Evolutionary conservation across 2,329 filamentous ascomycete species (phyloP).

Genomic region (Blastomyces silverae): DNA sequence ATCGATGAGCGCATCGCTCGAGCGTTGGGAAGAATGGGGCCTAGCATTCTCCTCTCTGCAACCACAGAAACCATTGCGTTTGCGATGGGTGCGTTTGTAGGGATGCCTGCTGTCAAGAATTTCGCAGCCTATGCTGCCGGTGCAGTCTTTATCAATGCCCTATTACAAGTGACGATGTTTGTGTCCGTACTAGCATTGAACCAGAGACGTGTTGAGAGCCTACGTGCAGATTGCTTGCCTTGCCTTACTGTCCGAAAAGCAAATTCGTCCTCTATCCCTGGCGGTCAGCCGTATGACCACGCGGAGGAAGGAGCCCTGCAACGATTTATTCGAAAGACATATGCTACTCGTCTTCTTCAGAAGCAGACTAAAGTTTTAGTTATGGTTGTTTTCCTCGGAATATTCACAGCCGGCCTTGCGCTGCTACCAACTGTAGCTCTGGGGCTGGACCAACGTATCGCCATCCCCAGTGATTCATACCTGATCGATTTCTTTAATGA

Average conservation of each 20-base stretch:
- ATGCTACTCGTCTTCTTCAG: conserved; percentile 73
- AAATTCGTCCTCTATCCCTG: conserved; percentile 57
- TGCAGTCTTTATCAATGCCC: conserved; percentile 90
- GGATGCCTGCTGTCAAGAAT: conserved; percentile 96
- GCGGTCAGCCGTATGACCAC: conserved; percentile 61
- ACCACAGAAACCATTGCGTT: conserved; percentile 91
- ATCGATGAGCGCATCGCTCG: conserved; percentile 80
- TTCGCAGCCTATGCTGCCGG: conserved; percentile 96
- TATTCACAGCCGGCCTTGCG: conserved; percentile 79
- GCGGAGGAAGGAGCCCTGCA: conserved; percentile 80
- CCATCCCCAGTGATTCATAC: conserved; percentile 88
- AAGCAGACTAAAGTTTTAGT: conserved; percentile 73
- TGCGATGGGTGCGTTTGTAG: conserved; percentile 83
- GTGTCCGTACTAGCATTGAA: conserved; percentile 86
- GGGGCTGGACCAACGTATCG: conserved; percentile 88
- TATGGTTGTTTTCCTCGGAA: conserved; percentile 72
- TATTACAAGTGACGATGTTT: conserved; percentile 97
- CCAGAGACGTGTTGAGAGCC: conserved; percentile 80
- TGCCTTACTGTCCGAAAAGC: conserved; percentile 76
- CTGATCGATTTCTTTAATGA: conserved; percentile 96
- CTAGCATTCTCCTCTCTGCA: conserved; percentile 92
- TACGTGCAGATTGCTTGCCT: conserved; percentile 85
- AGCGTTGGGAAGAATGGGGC: conserved; percentile 91
- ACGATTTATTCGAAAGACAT: conserved; percentile 80
- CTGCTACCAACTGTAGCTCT: conserved; percentile 78